Evolutionary conservation across 2,329 filamentous ascomycete species (phyloP).

Genomic region (Leptographium flavum): DNA sequence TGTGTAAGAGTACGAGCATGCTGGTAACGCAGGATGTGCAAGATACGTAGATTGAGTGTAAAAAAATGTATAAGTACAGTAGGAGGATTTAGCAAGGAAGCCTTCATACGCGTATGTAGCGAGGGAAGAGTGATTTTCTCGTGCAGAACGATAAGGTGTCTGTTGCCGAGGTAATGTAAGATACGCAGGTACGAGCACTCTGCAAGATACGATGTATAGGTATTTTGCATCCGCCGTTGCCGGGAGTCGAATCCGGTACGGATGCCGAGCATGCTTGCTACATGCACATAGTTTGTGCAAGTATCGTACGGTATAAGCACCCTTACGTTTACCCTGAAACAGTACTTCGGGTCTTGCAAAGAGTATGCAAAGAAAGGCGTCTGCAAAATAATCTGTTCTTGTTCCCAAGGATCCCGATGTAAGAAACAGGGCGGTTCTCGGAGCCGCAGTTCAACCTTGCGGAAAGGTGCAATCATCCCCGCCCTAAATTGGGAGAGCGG

Average conservation of each 20-base stretch:
- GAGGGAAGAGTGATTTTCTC: neutral
- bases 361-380: too few species aligned
- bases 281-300: neutral
- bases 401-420: too few species aligned
- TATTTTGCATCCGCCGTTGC: conserved; percentile 1
- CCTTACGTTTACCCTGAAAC: too few species aligned
- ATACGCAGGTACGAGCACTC: too few species aligned
- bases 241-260: neutral
- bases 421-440: too few species aligned
- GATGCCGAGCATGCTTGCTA: neutral
- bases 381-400: neutral
- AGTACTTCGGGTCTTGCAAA: too few species aligned
- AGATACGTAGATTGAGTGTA: too few species aligned
- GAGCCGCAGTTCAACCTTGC: neutral
- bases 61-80: too few species aligned
- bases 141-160: neutral
- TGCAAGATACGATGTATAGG: too few species aligned
- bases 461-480: too few species aligned
- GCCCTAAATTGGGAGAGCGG: too few species aligned
- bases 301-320: too few species aligned
- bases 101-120: neutral
- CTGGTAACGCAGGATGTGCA: neutral
- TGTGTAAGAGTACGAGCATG: neutral
- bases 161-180: neutral
- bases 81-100: neutral